Conservation (phyloP, 345 rosid genomes). For the Rhodomyrtus tomentosa region DNA sequence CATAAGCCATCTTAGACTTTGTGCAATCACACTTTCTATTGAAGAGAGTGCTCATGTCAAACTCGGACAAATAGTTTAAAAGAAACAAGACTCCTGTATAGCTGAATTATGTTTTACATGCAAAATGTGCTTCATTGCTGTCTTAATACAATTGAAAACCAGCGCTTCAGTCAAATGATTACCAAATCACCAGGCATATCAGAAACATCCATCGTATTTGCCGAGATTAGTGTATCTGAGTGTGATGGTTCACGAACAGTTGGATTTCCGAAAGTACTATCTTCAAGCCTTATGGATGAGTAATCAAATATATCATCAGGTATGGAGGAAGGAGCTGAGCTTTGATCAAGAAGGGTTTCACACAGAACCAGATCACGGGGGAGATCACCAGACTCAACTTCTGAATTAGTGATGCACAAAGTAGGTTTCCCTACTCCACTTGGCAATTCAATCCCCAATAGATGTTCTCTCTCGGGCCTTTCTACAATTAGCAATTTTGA, state of each 20-base stretch:
- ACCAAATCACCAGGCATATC: constrained; percentile 25
- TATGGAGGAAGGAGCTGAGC: constrained; percentile 24
- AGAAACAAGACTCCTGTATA: not conserved
- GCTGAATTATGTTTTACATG: not conserved
- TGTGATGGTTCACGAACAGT: constrained; percentile 15
- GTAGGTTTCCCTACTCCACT: constrained; percentile 8
- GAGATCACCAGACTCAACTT: constrained; percentile 11
- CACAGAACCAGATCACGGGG: constrained; percentile 8
- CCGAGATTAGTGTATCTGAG: constrained; percentile 3
- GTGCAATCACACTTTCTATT: not conserved
- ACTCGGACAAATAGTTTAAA: not conserved
- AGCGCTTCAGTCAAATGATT: not conserved
- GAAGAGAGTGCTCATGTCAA: not conserved
- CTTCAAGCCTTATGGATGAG: constrained; percentile 18
- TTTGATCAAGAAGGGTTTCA: constrained; percentile 14
- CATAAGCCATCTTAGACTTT: not conserved
- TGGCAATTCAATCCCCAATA: constrained; percentile 31
- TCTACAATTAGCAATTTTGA: constrained; percentile 15
- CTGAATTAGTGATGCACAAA: constrained; percentile 1
- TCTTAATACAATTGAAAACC: not conserved
- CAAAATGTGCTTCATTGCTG: not conserved
- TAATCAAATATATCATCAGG: constrained; percentile 19
- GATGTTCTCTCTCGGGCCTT: constrained; percentile 22
- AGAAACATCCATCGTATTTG: constrained; percentile 5
- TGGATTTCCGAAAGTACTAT: constrained; percentile 8